Conservation (phyloP, 2,329 filamentous ascomycete species). For the Ophiosphaerella herpotricha region DNA sequence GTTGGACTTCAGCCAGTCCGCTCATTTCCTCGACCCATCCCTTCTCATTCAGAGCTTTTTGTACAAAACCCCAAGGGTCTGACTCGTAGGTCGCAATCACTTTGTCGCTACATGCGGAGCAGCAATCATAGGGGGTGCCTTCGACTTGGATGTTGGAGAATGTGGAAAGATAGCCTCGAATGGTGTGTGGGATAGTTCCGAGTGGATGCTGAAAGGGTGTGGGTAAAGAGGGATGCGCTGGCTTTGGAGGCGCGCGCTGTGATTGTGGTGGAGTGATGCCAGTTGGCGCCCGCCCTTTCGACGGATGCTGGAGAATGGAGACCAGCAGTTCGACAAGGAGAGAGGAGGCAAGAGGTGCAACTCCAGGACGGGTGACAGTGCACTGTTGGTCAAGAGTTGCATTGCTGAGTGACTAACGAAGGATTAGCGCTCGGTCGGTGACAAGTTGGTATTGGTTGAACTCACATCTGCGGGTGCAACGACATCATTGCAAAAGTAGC, state of each 20-base stretch:
- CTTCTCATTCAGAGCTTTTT: constrained; percentile 72
- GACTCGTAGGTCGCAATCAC: constrained; percentile 70
- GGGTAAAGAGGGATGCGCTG: constrained; percentile 36
- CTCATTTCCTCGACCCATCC: constrained; percentile 80
- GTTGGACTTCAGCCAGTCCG: constrained; percentile 70
- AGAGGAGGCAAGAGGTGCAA: constrained; percentile 89
- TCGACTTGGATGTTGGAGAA: constrained; percentile 76
- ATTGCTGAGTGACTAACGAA: constrained; percentile 79
- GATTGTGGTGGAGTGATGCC: constrained; percentile 14
- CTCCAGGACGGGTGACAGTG: constrained; percentile 91
- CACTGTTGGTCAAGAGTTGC: constrained; percentile 97
- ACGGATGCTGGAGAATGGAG: constrained; percentile 75
- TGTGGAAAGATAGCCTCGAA: constrained; percentile 75
- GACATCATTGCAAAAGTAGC: constrained; percentile 98
- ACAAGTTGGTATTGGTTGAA: constrained; percentile 25
- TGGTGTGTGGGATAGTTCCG: constrained; percentile 75
- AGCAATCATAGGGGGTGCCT: constrained; percentile 77
- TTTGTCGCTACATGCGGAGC: constrained; percentile 76
- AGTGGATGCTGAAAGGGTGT: constrained; percentile 62
- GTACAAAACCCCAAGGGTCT: constrained; percentile 77
- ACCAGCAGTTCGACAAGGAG: constrained; percentile 88
- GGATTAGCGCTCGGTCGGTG: not conserved
- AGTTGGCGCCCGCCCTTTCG: constrained; percentile 38
- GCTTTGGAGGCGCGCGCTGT: constrained; percentile 2
- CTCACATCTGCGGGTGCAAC: constrained; percentile 90